phyloP scores from a whole-genome alignment of 805 yeast species.

The Jamesozyma jinghongensis region DNA sequence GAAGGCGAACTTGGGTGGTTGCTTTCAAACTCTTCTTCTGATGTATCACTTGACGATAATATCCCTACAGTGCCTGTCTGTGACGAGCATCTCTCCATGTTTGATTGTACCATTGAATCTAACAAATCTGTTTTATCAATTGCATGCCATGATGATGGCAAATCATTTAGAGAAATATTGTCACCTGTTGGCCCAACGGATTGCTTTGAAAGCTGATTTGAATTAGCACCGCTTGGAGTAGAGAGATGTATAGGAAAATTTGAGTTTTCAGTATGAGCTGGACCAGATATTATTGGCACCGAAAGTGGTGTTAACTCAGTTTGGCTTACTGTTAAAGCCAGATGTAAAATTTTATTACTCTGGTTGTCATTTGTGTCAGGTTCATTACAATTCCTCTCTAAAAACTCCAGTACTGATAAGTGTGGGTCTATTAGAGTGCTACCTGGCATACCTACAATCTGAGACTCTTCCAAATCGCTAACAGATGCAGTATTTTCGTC shows the following conservation, averaged over 20 bases:
- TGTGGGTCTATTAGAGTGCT: conserved; percentile 30
- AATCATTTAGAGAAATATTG: not conserved
- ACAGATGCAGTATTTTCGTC: too few species aligned
- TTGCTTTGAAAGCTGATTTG: not conserved
- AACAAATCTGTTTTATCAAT: conserved; percentile 11
- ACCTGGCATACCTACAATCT: too few species aligned
- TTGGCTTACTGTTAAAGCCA: too few species aligned
- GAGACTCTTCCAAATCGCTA: too few species aligned
- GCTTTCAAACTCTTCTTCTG: conserved; percentile 19
- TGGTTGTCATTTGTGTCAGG: not conserved
- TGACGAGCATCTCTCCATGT: conserved; percentile 13
- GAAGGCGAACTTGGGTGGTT: conserved; percentile 1
- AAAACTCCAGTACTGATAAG: conserved; percentile 21
- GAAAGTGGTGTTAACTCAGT: too few species aligned
- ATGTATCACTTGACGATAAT: conserved; percentile 24
- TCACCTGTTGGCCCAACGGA: not conserved
- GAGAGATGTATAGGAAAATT: too few species aligned
- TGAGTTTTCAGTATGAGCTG: too few species aligned
- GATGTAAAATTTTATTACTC: too few species aligned
- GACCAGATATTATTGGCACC: too few species aligned
- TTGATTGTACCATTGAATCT: conserved; percentile 2
- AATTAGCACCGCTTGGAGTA: too few species aligned
- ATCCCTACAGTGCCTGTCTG: conserved; percentile 4
- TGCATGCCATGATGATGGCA: conserved; percentile 28
- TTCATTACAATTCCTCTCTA: conserved; percentile 7